Percentiles rank a stretch among this genome's conserved stretches.
phyloP scores from a whole-genome alignment of 805 yeast species.

The Lachancea sp. region DNA sequence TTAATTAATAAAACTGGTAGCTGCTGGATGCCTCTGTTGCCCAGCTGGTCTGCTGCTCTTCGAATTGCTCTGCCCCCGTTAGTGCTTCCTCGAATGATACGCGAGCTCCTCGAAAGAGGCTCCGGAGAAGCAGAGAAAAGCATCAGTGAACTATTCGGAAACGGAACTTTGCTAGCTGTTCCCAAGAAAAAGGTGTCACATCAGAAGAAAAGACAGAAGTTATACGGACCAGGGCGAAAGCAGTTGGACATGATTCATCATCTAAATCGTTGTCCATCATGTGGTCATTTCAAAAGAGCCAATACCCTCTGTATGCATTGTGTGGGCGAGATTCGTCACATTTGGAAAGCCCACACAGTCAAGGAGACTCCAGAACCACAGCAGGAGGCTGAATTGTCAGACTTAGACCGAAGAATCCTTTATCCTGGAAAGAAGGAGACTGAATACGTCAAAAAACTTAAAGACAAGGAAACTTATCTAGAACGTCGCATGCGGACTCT shows the following conservation, averaged over 20 bases:
- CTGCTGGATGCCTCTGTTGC: slow-evolving; percentile 12
- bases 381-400: slow-evolving; percentile 37
- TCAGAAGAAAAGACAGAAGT: slow-evolving; percentile 75
- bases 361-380: slow-evolving; percentile 23
- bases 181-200: slow-evolving; percentile 93
- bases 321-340: slow-evolving; percentile 67
- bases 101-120: slow-evolving; percentile 35
- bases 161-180: slow-evolving; percentile 78
- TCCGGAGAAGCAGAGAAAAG: slow-evolving; percentile 65
- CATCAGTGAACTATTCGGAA: slow-evolving; percentile 50
- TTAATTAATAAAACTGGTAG: not conserved
- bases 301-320: slow-evolving; percentile 92
- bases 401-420: slow-evolving; percentile 54
- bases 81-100: slow-evolving; percentile 33
- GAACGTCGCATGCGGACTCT: slow-evolving; percentile 49
- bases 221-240: slow-evolving; percentile 75
- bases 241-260: slow-evolving; percentile 70
- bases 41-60: slow-evolving; percentile 8
- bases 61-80: slow-evolving; percentile 9
- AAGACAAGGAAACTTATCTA: slow-evolving; percentile 50
- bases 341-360: slow-evolving; percentile 50
- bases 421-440: slow-evolving; percentile 67
- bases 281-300: slow-evolving; percentile 87
- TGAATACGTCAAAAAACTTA: slow-evolving; percentile 39
- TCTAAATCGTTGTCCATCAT: slow-evolving; percentile 87